Evolutionary conservation across 805 yeast species (phyloP).

Genomic region (Myxozyma mucilagina): DNA sequence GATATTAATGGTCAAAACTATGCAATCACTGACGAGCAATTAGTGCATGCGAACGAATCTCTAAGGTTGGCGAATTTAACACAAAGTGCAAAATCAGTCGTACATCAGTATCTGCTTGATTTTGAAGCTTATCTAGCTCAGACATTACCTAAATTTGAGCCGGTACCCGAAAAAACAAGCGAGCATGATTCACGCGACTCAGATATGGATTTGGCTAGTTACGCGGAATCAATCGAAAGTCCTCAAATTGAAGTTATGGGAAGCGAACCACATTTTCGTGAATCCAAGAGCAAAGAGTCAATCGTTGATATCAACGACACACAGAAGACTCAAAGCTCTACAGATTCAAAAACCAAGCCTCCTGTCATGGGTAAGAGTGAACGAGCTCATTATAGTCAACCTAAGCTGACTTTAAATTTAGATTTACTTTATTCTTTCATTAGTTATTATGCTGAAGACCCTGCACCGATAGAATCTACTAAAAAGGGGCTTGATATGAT

Average conservation of each 20-base stretch:
- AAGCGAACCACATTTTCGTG: background rate
- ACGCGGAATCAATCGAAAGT: background rate
- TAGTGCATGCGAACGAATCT: background rate
- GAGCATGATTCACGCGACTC: background rate
- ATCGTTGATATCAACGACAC: background rate
- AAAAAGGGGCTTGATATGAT: background rate
- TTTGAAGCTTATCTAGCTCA: conserved; percentile 11
- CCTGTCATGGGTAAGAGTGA: background rate
- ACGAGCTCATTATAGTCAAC: background rate
- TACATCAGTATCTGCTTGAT: background rate
- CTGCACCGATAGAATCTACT: background rate
- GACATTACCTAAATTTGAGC: conserved; percentile 12
- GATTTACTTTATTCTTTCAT: conserved; percentile 3
- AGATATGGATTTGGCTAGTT: background rate
- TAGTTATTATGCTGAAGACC: conserved; percentile 1
- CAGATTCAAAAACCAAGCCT: background rate
- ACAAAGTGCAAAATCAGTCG: background rate
- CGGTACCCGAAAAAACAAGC: background rate
- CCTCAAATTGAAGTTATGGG: background rate
- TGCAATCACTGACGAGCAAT: background rate
- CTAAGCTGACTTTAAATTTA: background rate
- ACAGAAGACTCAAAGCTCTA: background rate
- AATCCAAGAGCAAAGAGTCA: background rate
- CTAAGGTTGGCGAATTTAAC: background rate
- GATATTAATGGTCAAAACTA: background rate